These are phyloP conservation scores for Leccinum subfulvum DNA, from an alignment of 1,284 basidiomycete species.

Conservation along the genomic window DNA sequence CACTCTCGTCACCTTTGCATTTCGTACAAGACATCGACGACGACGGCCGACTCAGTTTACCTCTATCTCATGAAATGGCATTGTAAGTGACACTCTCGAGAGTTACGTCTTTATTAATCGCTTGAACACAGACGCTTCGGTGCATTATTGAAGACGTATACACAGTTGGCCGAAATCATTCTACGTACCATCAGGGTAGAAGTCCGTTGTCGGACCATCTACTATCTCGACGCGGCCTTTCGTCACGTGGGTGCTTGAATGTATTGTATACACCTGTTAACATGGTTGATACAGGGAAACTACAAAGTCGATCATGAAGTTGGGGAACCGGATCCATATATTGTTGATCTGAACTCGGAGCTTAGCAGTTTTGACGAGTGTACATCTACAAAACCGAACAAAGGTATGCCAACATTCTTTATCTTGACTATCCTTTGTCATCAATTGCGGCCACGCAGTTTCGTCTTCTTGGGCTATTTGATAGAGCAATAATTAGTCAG, in stretches of 20 bases:
- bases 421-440: background rate
- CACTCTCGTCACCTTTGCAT: constrained; percentile 43
- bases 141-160: constrained; percentile 85
- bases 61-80: constrained; percentile 84
- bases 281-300: constrained; percentile 59
- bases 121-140: constrained; percentile 73
- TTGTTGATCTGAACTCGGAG: constrained; percentile 85
- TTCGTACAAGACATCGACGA: constrained; percentile 30
- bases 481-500: constrained; percentile 84
- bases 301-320: constrained; percentile 81
- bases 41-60: constrained; percentile 59
- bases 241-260: constrained; percentile 51
- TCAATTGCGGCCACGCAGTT: constrained; percentile 44
- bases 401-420: constrained; percentile 47
- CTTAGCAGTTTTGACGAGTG: constrained; percentile 78
- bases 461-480: constrained; percentile 82
- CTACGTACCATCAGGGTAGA: constrained; percentile 90
- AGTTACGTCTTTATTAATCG: background rate
- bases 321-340: constrained; percentile 86
- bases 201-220: constrained; percentile 81
- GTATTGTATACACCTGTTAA: constrained; percentile 3
- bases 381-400: constrained; percentile 58
- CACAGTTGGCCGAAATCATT: constrained; percentile 83
- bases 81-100: constrained; percentile 52
- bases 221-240: constrained; percentile 80